Base-by-base conservation (phyloP, 176 grass and related monocot genomes). In the Cymbopogon citratus region DNA sequence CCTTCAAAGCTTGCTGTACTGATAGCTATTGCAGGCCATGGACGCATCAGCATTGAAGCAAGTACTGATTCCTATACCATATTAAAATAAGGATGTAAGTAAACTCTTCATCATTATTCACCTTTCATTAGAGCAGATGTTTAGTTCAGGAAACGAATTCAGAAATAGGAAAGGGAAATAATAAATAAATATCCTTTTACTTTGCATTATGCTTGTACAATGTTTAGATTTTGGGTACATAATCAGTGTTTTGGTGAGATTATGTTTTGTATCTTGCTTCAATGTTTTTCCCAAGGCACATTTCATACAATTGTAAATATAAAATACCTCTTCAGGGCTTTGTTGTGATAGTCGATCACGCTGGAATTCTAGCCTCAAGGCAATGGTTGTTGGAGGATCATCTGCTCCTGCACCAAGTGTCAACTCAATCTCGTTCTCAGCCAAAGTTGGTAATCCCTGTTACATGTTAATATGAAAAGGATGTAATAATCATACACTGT, bases 391-490 rank as follows among this genome's bases (percentile, higher is more conserved):
- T 76, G 91, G 91, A 63, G 91, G 87, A 80, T 88, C 39, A 73
- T 76, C 48, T 61, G 62, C 69, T 61, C 79, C 85, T 66, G 41
- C 46, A 38, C 69, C 59, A 33, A 80, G 83, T 39, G 61, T 86
- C 24, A 83, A 39, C 15, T 88, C 70, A 66, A 71, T 62, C 65
- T 85, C 85, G 13, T 90, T 67, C 38, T 85, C 88, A 43, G 82
- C 75, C 59, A 93, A 77, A 80, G 49, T 73, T 70, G 91, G 88
- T 72, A 93, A 80, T 12, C 91, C 91, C 91, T 93, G 69, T 72
- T 76, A 40, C 60, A 86, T 44, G 51, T 76, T 63, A 44, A 81
- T 40, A 85, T 56, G n/a, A 27, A 46, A 43, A 69, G 10, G 2
- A 26, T 76, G 39, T 7, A 24, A 25, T 83, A 43, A 23, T 71